These are phyloP conservation scores for Blastosporella zonata DNA, from an alignment of 1,284 basidiomycete species.

Conservation along the genomic window DNA sequence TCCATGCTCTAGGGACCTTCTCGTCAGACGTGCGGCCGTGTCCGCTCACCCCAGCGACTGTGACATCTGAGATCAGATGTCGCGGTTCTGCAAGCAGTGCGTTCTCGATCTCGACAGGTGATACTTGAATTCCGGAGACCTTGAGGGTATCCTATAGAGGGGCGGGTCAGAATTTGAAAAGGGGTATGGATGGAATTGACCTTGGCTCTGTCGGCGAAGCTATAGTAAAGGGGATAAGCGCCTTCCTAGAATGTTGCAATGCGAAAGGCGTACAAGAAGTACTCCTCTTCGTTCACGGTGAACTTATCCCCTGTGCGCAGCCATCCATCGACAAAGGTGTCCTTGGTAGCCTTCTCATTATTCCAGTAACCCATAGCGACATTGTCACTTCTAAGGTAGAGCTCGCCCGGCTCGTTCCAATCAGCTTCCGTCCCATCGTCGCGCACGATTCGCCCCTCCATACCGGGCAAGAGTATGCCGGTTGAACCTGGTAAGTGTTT, in stretches of 20 bases:
- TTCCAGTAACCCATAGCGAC: conserved; percentile 68
- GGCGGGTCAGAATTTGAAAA: neutral
- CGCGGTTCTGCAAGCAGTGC: conserved; percentile 57
- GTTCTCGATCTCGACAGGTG: conserved; percentile 71
- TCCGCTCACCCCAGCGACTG: conserved; percentile 68
- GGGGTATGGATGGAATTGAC: conserved; percentile 27
- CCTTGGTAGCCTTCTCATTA: conserved; percentile 60
- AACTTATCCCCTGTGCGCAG: conserved; percentile 70
- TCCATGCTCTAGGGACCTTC: conserved; percentile 69
- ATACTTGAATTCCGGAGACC: conserved; percentile 71
- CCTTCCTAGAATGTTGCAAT: neutral
- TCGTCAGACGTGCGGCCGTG: conserved; percentile 60
- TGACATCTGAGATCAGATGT: conserved; percentile 54
- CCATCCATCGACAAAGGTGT: conserved; percentile 70
- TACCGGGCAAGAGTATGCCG: conserved; percentile 60
- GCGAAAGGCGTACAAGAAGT: conserved; percentile 56
- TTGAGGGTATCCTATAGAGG: conserved; percentile 61
- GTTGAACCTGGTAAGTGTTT: conserved; percentile 42
- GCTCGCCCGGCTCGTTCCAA: conserved; percentile 60
- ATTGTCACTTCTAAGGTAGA: conserved; percentile 54
- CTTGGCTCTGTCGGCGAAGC: conserved; percentile 62
- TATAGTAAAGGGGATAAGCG: conserved; percentile 20
- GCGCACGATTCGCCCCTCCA: conserved; percentile 58
- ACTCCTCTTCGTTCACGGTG: conserved; percentile 51
- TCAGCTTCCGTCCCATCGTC: conserved; percentile 59